Base-by-base conservation (phyloP, 1,284 basidiomycete species). In the Leccinum laetum region DNA sequence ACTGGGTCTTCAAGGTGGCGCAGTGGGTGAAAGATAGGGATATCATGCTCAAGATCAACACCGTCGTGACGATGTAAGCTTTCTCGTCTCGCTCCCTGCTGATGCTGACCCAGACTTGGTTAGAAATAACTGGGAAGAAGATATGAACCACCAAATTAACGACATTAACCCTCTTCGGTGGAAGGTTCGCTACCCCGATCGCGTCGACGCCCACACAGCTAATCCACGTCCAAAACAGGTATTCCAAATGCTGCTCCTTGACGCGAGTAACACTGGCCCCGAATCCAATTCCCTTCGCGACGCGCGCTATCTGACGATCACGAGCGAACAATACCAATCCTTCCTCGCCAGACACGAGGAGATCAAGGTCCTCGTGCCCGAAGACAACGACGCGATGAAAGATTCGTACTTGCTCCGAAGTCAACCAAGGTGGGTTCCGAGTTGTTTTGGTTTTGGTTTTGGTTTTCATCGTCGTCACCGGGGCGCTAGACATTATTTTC, bases 21-120 rank as follows among this genome's bases (percentile, higher is more conserved):
- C 58, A 61, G 53, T 68, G 67, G 66, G 29, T 46, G 14, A 68
- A 61, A 58, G 58, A 69, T 37, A 67, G 73, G 21, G 74, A 73
- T 1, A 76, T 80, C 65, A 64, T 14, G 9, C 52, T 60, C 2
- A 69, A 69, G 32, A 69, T 69, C 52, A 67, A 68, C 37, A 59
- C 61, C 16, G 65, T 69, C 24, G 61, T 68, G 14, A 69, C 68
- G 16, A 68, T 61, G 68, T 32, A 52, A 57, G 70, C 41, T 44
- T 44, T 44, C 41, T 44, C 41, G 5, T 46, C n/a, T 46, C n/a
- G 44, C 10, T 46, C 44, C n/a, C 44, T 46, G 41, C 16, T 10
- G n/a, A 10, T 18, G 4, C 3, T 57, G 16, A 26, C 29, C 14
- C 53, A 5, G 24, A 14, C 14, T 53, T 53, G 3, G 4, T 5